phyloP scores from a whole-genome alignment of 2,329 filamentous ascomycete species.

The Penicillium frequentans region DNA sequence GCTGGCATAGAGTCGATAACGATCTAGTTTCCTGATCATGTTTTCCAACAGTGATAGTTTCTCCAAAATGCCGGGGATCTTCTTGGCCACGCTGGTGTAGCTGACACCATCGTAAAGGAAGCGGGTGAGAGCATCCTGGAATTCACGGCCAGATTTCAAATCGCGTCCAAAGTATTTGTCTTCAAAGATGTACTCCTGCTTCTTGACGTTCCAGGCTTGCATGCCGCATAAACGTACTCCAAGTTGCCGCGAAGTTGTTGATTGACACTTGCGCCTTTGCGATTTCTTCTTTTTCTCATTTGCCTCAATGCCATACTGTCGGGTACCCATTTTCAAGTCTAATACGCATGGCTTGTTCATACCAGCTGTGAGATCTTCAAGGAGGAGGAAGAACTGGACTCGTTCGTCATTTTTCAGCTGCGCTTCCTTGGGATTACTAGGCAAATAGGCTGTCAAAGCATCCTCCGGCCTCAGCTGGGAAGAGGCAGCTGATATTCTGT shows the following conservation, averaged over 20 bases:
- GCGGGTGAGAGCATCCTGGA: slow-evolving; percentile 80
- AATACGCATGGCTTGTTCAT: slow-evolving; percentile 97
- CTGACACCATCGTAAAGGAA: slow-evolving; percentile 91
- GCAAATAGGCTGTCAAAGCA: slow-evolving; percentile 40
- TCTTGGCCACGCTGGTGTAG: slow-evolving; percentile 73
- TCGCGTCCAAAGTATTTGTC: slow-evolving; percentile 97
- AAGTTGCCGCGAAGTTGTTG: slow-evolving; percentile 85
- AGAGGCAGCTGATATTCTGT: slow-evolving; percentile 5
- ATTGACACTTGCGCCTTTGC: slow-evolving; percentile 87
- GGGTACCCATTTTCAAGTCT: slow-evolving; percentile 97
- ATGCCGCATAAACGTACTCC: slow-evolving; percentile 93
- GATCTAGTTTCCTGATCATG: slow-evolving; percentile 75
- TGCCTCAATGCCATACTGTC: slow-evolving; percentile 93
- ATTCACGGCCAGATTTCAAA: slow-evolving; percentile 82
- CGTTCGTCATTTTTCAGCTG: slow-evolving; percentile 57
- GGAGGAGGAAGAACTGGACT: slow-evolving; percentile 86
- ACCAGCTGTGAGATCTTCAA: slow-evolving; percentile 92
- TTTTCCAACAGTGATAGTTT: slow-evolving; percentile 81
- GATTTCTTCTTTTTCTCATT: slow-evolving; percentile 89
- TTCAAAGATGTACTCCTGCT: slow-evolving; percentile 85
- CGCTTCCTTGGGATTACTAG: slow-evolving; percentile 75
- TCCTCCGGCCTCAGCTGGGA: slow-evolving; percentile 7
- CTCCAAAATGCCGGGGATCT: slow-evolving; percentile 82
- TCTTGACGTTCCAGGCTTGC: slow-evolving; percentile 89
- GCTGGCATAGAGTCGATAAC: slow-evolving; percentile 93